Conservation (phyloP, 2,329 filamentous ascomycete species). For the Penicillium sp. region DNA sequence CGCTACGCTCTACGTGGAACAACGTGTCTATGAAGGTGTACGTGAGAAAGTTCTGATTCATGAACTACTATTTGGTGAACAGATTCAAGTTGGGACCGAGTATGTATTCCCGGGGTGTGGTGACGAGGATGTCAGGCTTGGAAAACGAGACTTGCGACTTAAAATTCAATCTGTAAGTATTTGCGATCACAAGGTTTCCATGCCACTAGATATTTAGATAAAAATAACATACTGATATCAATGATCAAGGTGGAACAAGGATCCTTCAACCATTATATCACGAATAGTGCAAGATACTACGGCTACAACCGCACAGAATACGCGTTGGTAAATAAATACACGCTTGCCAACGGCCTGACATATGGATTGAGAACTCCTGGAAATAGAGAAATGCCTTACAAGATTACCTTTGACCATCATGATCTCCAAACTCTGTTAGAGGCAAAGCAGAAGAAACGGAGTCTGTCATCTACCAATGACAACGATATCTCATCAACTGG, state of each 20-base stretch:
- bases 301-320: slow-evolving; percentile 14
- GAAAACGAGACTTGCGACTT: slow-evolving; percentile 17
- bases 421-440: slow-evolving; percentile 6
- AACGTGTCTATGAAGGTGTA: slow-evolving; percentile 12
- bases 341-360: not conserved
- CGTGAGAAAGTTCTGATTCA: slow-evolving; percentile 15
- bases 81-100: slow-evolving; percentile 14
- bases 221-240: slow-evolving; percentile 2
- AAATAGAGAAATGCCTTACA: not conserved
- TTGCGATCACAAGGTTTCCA: not conserved
- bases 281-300: slow-evolving; percentile 16
- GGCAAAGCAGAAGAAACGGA: not conserved
- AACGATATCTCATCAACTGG: not conserved
- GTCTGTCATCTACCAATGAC: not conserved
- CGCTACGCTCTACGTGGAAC: slow-evolving; percentile 18
- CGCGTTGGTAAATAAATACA: not conserved
- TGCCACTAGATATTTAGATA: not conserved
- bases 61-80: slow-evolving; percentile 15
- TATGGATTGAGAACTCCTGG: not conserved
- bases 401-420: not conserved
- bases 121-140: slow-evolving; percentile 16
- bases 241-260: slow-evolving; percentile 15
- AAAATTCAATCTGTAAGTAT: slow-evolving; percentile 16
- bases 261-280: slow-evolving; percentile 13
- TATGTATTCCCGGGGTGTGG: slow-evolving; percentile 18